Evolutionary conservation across 164 flowering plant genomes (phyloP).

Genomic region (Liquidambar formosana): DNA sequence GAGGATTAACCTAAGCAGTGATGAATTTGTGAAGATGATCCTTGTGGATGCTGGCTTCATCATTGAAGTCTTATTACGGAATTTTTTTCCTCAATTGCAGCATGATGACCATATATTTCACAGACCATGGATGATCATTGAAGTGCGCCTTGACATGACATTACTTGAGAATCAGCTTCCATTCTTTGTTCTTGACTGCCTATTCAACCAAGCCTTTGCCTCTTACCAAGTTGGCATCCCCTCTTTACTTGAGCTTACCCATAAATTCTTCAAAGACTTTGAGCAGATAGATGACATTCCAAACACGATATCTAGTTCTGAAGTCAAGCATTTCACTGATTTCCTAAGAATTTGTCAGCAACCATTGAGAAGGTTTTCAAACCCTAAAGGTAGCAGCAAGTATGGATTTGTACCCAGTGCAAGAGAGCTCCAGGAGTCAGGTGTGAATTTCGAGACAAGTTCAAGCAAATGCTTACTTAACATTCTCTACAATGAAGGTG

Average conservation of each 20-base stretch:
- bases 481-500: constrained; percentile 7
- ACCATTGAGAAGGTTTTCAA: too few species aligned
- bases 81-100: background rate
- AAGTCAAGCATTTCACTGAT: too few species aligned
- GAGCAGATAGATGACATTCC: too few species aligned
- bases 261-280: too few species aligned
- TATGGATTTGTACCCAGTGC: too few species aligned
- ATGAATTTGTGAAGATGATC: constrained; percentile 26
- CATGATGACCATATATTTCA: background rate
- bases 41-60: constrained; percentile 26
- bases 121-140: background rate
- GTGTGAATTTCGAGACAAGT: too few species aligned
- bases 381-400: too few species aligned
- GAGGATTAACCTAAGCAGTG: background rate
- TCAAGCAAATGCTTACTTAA: background rate
- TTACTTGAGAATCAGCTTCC: constrained; percentile 41
- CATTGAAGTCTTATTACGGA: background rate
- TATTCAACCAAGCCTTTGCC: constrained; percentile 1
- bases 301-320: too few species aligned
- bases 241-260: too few species aligned
- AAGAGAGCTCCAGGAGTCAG: too few species aligned
- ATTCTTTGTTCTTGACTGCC: constrained; percentile 12
- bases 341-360: too few species aligned
- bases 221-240: too few species aligned
- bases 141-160: constrained; percentile 10